Base-by-base conservation (phyloP, 306 rosid genomes). In the Senna tora region DNA sequence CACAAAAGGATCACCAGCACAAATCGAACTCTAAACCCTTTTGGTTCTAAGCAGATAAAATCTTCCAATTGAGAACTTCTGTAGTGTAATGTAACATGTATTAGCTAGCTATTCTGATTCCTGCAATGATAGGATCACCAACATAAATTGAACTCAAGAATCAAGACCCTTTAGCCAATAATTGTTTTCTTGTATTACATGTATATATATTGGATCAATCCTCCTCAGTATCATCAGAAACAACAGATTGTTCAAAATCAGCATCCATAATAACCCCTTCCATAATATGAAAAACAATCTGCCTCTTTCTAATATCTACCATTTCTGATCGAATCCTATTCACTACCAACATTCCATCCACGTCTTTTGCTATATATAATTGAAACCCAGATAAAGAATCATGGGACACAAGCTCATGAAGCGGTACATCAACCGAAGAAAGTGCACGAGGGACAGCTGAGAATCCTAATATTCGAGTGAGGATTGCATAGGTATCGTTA, bases 241-340 rank as follows among this genome's bases (percentile, higher is more conserved):
- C 72, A 75, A 94, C 82, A 0, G 90, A 86, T 58, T 84, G 86
- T 73, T 84, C 90, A 78, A 89, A 91, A 53, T 85, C 88, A 68
- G 97, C 87, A 76, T 95, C 97, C 97, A 91, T 95, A 54, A 88
- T 28, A 71, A 84, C 92, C 39, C 96, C 96, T 74, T 93, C 92
- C 94, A 89, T 84, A 21, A 87, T 67, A 78, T 93, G 98, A 2
- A 90, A 65, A 59, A 90, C 73, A 73, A 85, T 78, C 68, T 81
- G 84, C 19, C 54, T 67, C 78, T 77, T 86, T 70, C 82, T 79
- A 47, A 91, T 32, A 85, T 91, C 94, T 0, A 81, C 86, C 14
- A 73, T 74, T 73, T 85, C 74, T 2, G 96, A 87, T 25, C 85
- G 78, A 73, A 91, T 79, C 60, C 91, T 72, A 54, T 89, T 94